These are phyloP conservation scores for Citrullus mucosospermus DNA, from an alignment of 306 rosid genomes.

Conservation along the genomic window DNA sequence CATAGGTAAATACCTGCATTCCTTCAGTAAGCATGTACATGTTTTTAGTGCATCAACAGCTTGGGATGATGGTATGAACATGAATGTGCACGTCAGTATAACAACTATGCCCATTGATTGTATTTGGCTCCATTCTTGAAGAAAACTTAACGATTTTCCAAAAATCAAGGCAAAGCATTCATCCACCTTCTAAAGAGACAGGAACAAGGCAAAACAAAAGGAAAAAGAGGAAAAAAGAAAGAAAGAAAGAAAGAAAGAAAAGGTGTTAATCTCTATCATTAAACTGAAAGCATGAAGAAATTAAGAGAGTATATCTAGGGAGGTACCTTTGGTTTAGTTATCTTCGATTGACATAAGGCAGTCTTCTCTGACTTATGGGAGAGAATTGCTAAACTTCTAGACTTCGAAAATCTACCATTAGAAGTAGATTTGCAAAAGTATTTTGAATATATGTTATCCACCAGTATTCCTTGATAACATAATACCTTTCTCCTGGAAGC, in stretches of 20 bases:
- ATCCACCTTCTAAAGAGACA: conserved; percentile 12
- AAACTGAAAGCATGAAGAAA: background rate
- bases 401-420: conserved; percentile 13
- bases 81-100: conserved; percentile 36
- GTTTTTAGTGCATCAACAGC: conserved; percentile 94
- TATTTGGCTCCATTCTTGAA: conserved; percentile 39
- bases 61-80: conserved; percentile 61
- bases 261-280: background rate
- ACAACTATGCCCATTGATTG: conserved; percentile 32
- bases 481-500: conserved; percentile 25
- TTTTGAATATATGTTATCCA: conserved; percentile 34
- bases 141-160: conserved; percentile 14
- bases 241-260: background rate
- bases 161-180: conserved; percentile 14
- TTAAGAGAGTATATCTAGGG: background rate
- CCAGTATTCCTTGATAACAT: conserved; percentile 15
- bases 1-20: conserved; percentile 56
- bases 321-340: conserved; percentile 31
- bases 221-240: background rate
- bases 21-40: conserved; percentile 85
- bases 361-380: conserved; percentile 15
- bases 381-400: conserved; percentile 17
- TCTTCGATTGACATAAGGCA: conserved; percentile 9
- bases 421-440: conserved; percentile 19
- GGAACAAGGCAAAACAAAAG: background rate